Conservation (phyloP, 2,329 filamentous ascomycete species). For the Bisporella sp. region DNA sequence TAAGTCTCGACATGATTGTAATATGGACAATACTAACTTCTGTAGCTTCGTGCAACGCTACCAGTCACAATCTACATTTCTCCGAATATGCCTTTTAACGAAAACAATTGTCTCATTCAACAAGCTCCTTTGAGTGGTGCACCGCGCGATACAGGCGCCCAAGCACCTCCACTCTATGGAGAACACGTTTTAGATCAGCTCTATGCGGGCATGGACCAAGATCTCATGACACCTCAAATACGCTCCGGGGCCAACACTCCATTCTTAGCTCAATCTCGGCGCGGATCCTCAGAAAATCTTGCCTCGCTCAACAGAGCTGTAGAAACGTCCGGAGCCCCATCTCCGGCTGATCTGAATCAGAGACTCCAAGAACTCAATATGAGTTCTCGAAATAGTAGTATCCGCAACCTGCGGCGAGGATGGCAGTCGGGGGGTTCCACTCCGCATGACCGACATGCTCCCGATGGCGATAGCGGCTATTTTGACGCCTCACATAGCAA, state of each 20-base stretch:
- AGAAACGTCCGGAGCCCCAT: constrained; percentile 33
- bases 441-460: constrained; percentile 15
- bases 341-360: constrained; percentile 51
- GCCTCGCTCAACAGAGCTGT: constrained; percentile 46
- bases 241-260: constrained; percentile 76
- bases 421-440: constrained; percentile 27
- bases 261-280: constrained; percentile 62
- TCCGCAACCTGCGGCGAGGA: constrained; percentile 22
- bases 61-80: constrained; percentile 94
- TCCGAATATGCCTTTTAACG: constrained; percentile 82
- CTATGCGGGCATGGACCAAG: constrained; percentile 80
- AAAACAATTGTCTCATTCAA: constrained; percentile 71
- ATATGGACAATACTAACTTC: neutral
- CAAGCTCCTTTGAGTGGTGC: constrained; percentile 45
- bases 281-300: constrained; percentile 77
- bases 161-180: constrained; percentile 87
- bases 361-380: constrained; percentile 64
- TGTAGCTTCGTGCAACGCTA: constrained; percentile 74
- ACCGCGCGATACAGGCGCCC: constrained; percentile 44
- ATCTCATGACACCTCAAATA: constrained; percentile 70
- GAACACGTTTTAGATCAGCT: constrained; percentile 84
- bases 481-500: constrained; percentile 18
- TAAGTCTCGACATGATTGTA: constrained; percentile 32
- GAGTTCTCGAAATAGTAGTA: constrained; percentile 35
- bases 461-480: constrained; percentile 11